A percentile compares a stretch with the other conserved stretches of the same genome.
phyloP scores from a whole-genome alignment of 305 asterid species.

The Fraxinus baroniana region DNA sequence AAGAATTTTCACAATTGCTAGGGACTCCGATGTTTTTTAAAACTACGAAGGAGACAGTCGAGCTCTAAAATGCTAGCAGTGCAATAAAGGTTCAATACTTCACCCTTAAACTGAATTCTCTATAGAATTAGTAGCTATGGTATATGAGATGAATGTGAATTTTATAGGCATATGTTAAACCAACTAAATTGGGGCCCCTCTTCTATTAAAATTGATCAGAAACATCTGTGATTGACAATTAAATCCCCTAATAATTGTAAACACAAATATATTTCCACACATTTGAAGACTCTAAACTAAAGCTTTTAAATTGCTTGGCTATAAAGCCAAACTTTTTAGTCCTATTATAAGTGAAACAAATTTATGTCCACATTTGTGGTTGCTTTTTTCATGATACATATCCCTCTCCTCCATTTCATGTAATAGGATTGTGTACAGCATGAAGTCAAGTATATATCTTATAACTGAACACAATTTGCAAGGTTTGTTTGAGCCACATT shows the following conservation, averaged over 20 bases:
- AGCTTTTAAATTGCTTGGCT: background rate
- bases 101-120: background rate
- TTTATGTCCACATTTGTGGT: background rate
- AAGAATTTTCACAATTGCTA: too few relatives aligned
- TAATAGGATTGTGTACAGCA: background rate
- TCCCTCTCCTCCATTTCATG: background rate
- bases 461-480: constrained; percentile 9
- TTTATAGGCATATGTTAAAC: background rate
- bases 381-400: background rate
- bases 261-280: constrained; percentile 9
- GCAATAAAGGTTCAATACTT: too few relatives aligned
- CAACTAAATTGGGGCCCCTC: background rate
- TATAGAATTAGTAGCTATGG: background rate
- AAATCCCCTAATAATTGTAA: background rate
- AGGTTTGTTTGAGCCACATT: background rate
- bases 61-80: too few relatives aligned
- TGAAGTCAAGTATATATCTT: background rate
- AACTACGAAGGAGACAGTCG: too few relatives aligned
- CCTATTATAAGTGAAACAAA: background rate
- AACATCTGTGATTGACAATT: background rate
- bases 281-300: background rate
- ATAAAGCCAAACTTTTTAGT: background rate
- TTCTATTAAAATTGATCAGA: background rate
- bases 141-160: background rate
- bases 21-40: too few relatives aligned